phyloP scores from a whole-genome alignment of 805 yeast species.

The Kodamaea hsintzibuensis region DNA sequence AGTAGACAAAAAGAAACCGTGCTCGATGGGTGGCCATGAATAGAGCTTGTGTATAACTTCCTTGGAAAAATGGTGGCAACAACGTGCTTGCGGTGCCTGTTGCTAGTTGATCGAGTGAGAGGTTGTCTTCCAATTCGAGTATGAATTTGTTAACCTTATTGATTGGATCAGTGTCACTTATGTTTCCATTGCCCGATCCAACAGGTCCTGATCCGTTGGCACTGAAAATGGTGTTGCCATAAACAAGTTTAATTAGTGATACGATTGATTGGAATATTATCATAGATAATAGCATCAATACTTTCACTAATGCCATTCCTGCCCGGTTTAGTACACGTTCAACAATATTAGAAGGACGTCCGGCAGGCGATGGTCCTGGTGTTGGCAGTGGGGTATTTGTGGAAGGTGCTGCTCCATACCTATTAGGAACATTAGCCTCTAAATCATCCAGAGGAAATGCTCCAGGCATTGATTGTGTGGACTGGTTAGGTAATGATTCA shows the following conservation, averaged over 20 bases:
- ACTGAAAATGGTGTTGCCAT: slow-evolving; percentile 13
- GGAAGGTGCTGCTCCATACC: background rate
- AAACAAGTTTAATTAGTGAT: slow-evolving; percentile 21
- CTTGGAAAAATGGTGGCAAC: slow-evolving; percentile 57
- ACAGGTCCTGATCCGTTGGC: background rate
- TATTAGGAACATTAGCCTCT: slow-evolving; percentile 7
- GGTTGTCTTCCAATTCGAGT: slow-evolving; percentile 50
- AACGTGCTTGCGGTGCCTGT: slow-evolving; percentile 2
- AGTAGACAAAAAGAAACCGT: slow-evolving; percentile 69
- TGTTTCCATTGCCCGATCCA: slow-evolving; percentile 14
- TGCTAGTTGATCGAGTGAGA: slow-evolving; percentile 24
- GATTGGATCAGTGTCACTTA: slow-evolving; percentile 42
- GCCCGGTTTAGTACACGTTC: background rate
- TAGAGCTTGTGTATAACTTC: slow-evolving; percentile 80
- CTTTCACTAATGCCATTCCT: background rate
- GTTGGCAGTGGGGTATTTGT: background rate
- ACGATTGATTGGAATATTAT: slow-evolving; percentile 25
- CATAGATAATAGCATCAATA: slow-evolving; percentile 14
- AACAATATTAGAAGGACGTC: background rate
- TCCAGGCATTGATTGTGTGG: slow-evolving; percentile 21
- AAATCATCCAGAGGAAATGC: slow-evolving; percentile 20
- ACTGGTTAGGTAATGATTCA: slow-evolving; percentile 5
- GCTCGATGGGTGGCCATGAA: slow-evolving; percentile 67
- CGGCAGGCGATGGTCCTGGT: background rate
- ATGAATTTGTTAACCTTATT: slow-evolving; percentile 54